These are phyloP conservation scores for Ophiostoma tasmaniense DNA, from an alignment of 2,329 filamentous ascomycete genomes.

Conservation along the genomic window DNA sequence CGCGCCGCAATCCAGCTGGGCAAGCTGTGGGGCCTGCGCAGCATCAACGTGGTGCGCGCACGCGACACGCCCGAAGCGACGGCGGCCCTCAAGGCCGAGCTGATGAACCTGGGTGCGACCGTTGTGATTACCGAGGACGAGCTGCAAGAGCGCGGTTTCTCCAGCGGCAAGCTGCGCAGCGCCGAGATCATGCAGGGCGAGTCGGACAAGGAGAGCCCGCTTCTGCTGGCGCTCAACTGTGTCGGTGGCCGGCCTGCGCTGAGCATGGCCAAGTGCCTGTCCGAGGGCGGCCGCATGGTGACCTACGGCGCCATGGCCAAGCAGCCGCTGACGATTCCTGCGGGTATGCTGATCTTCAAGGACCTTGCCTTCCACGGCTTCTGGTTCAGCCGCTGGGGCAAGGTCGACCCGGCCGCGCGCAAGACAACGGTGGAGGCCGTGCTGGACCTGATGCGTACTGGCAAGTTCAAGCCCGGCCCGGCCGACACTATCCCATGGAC, in stretches of 20 bases:
- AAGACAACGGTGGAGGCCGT: slow-evolving; percentile 77
- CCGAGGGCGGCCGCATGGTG: slow-evolving; percentile 63
- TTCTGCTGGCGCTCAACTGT: slow-evolving; percentile 81
- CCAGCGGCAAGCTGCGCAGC: slow-evolving; percentile 42
- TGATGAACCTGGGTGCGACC: slow-evolving; percentile 47
- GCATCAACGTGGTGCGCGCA: slow-evolving; percentile 79
- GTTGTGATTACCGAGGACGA: slow-evolving; percentile 49
- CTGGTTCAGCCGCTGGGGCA: slow-evolving; percentile 88
- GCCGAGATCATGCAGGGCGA: slow-evolving; percentile 61
- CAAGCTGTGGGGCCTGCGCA: slow-evolving; percentile 76
- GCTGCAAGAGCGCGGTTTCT: slow-evolving; percentile 50
- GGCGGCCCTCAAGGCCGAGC: slow-evolving; percentile 45
- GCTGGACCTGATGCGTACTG: slow-evolving; percentile 61
- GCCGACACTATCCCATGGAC: slow-evolving; percentile 76
- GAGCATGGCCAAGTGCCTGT: slow-evolving; percentile 65
- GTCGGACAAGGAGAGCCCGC: slow-evolving; percentile 45
- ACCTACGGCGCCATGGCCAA: slow-evolving; percentile 95
- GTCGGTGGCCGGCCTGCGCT: slow-evolving; percentile 83
- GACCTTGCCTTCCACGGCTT: slow-evolving; percentile 84
- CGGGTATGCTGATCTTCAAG: slow-evolving; percentile 86
- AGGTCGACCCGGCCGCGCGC: slow-evolving; percentile 64
- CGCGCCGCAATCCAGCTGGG: slow-evolving; percentile 85
- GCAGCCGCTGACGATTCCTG: slow-evolving; percentile 72
- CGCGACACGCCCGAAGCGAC: slow-evolving; percentile 58
- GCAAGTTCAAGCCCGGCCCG: slow-evolving; percentile 75